Evolutionary conservation across 169 alveolate species (phyloP), one percentile per base, ranked within the genome.

Genomic region (Plasmodium inui): DNA sequence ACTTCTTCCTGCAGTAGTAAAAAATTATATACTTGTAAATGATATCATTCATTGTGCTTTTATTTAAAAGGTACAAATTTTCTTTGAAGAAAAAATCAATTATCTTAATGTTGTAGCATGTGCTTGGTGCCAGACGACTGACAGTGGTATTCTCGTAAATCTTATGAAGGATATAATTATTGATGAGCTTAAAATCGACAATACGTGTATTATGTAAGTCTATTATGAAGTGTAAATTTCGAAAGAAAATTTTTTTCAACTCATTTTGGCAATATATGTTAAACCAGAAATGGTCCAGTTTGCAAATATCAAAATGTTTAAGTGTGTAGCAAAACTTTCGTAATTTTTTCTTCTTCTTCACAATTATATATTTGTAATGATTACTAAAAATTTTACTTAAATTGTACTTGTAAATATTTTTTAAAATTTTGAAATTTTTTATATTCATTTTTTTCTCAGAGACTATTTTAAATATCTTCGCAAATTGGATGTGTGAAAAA

Each of bases 321-420:
- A 84, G 73, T 46, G 74, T 72, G 55, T 84, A 84, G 53, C 92
- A 84, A 44, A 84, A 72, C 57, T 84, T 84, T 44, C 74, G 73
- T 73, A 84, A 73, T 84, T 84, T 84, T 84, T 84, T 84, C 72
- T 73, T 84, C 37, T 84, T 84, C 37, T 84, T 84, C 37, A 84
- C 78, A 73, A 84, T 84, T 19, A 84, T 39, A 30, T 72, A 84
- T 30, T 84, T 84, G 57, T 84, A 71, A 72, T 70, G 37, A 12
- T 84, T 84, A 84, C 84, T 84, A 28, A 84, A 84, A 37, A 84
- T 73, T 72, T 73, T 84, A 72, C 78, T 72, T 84, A 84, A 34
- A 84, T 84, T 84, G 34, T 84, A 84, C 57, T 74, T 84, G 46
- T 71, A 84, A 17, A 84, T 84, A 22, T 72, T 84, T 46, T 84